A percentile compares a stretch with the other conserved stretches of the same genome.
Evolutionary conservation across 163 green algal species (phyloP).

Genomic region (Chlamydomonas reinhardtii): DNA sequence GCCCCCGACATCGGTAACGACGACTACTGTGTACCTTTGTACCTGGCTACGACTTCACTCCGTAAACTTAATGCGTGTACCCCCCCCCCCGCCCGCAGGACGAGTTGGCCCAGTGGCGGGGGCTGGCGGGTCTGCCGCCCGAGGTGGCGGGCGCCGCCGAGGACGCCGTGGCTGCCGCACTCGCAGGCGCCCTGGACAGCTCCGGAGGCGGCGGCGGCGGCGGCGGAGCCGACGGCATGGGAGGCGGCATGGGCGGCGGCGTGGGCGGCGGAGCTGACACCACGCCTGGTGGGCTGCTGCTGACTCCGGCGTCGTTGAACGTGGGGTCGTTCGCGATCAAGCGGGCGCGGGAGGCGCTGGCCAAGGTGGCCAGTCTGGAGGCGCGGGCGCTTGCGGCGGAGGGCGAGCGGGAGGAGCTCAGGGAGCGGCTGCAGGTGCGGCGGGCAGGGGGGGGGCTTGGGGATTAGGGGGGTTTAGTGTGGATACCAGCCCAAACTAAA

Average conservation of each 20-base stretch:
- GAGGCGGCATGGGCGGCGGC: background rate
- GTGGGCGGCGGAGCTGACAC: background rate
- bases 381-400: background rate
- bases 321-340: constrained; percentile 18
- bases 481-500: too few species aligned
- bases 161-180: background rate
- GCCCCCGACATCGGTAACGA: too few species aligned
- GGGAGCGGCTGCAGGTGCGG: constrained; percentile 23
- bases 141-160: background rate
- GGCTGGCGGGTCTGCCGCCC: constrained; percentile 24
- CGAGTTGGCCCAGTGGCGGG: constrained; percentile 45
- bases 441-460: background rate
- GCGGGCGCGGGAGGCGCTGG: constrained; percentile 27
- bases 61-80: too few species aligned
- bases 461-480: too few species aligned
- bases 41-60: too few species aligned
- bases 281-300: background rate
- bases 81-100: too few species aligned
- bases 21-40: too few species aligned
- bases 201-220: background rate
- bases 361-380: constrained; percentile 23
- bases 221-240: background rate
- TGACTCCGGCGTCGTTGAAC: background rate
- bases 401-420: constrained; percentile 38
- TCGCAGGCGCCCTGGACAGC: background rate